These are phyloP conservation scores for Trypanosoma boissoni DNA, from an alignment of 208 protist species.

Conservation along the genomic window DNA sequence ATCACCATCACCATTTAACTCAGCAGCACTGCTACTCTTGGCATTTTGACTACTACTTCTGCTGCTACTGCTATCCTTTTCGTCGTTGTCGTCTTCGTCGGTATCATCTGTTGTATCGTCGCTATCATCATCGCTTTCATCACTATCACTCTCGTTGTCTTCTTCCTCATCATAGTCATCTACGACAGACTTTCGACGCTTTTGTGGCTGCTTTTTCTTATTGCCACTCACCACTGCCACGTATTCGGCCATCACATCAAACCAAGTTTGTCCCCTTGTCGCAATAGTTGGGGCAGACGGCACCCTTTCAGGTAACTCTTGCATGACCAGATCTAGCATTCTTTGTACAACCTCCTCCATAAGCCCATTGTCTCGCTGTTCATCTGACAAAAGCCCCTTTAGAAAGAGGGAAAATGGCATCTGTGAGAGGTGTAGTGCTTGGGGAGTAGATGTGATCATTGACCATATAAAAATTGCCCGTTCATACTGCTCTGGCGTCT, in stretches of 20 bases:
- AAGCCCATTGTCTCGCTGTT: conserved; percentile 64
- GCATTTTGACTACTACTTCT: too few relatives aligned
- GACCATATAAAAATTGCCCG: conserved; percentile 74
- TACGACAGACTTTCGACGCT: conserved; percentile 16
- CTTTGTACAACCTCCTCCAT: conserved; percentile 79
- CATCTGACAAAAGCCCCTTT: conserved; percentile 53
- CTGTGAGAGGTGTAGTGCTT: conserved; percentile 59
- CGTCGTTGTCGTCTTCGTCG: conserved; percentile 23
- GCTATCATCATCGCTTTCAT: conserved; percentile 10
- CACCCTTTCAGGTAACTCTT: conserved; percentile 41
- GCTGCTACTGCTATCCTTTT: conserved; percentile 19
- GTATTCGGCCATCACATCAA: conserved; percentile 74
- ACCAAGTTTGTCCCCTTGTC: conserved; percentile 75
- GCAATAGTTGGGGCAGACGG: conserved; percentile 45
- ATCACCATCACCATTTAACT: too few relatives aligned
- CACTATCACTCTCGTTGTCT: conserved; percentile 22
- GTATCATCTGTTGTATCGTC: conserved; percentile 25
- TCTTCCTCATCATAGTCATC: conserved; percentile 19
- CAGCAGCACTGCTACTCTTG: too few relatives aligned
- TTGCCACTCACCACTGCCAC: conserved; percentile 70
- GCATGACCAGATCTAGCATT: conserved; percentile 53
- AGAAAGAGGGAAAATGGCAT: conserved; percentile 80
- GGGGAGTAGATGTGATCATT: conserved; percentile 66
- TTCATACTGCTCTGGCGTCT: conserved; percentile 47
- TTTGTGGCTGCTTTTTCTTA: conserved; percentile 50